Evolutionary conservation across 495 filamentous ascomycete genomes (phyloP).

Genomic region (Penicillium pancosmium): DNA sequence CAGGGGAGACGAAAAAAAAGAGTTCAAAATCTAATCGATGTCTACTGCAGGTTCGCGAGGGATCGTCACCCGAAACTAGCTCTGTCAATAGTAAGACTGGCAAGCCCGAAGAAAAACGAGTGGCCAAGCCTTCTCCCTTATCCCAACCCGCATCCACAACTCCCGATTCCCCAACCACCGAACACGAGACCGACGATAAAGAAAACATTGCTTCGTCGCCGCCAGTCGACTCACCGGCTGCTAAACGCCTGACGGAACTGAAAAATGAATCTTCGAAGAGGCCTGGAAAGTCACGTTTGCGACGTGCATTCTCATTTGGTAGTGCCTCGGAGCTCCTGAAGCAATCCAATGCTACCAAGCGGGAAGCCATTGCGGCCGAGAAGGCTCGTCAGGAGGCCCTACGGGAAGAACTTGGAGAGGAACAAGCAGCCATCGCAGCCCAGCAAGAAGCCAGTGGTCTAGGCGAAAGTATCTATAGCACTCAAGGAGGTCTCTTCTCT

Average conservation of each 20-base stretch:
- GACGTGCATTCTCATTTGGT: constrained; percentile 95
- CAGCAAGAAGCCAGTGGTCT: constrained; percentile 90
- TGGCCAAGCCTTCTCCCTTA: constrained; percentile 79
- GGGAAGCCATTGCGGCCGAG: constrained; percentile 57
- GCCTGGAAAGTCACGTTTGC: constrained; percentile 82
- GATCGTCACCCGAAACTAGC: constrained; percentile 15
- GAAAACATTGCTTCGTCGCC: constrained; percentile 28
- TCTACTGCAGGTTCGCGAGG: constrained; percentile 23
- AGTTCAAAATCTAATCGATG: constrained; percentile 9
- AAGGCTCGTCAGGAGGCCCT: constrained; percentile 71
- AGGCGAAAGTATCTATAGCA: constrained; percentile 90
- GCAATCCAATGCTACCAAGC: constrained; percentile 60
- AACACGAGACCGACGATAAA: constrained; percentile 35
- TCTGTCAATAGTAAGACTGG: constrained; percentile 16
- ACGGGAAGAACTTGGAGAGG: constrained; percentile 74
- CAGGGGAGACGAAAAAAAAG: neutral
- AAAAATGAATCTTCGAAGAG: constrained; percentile 67
- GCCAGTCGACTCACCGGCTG: constrained; percentile 64
- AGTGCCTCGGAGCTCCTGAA: constrained; percentile 91
- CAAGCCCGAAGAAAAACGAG: constrained; percentile 57
- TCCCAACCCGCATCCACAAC: constrained; percentile 74
- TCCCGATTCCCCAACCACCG: constrained; percentile 28
- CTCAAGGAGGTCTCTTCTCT: constrained; percentile 81
- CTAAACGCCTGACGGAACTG: constrained; percentile 77
- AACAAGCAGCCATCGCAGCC: constrained; percentile 87